These are phyloP conservation scores for Paramyrothecium sp. DNA, from an alignment of 2,329 filamentous ascomycete genomes.

Conservation along the genomic window DNA sequence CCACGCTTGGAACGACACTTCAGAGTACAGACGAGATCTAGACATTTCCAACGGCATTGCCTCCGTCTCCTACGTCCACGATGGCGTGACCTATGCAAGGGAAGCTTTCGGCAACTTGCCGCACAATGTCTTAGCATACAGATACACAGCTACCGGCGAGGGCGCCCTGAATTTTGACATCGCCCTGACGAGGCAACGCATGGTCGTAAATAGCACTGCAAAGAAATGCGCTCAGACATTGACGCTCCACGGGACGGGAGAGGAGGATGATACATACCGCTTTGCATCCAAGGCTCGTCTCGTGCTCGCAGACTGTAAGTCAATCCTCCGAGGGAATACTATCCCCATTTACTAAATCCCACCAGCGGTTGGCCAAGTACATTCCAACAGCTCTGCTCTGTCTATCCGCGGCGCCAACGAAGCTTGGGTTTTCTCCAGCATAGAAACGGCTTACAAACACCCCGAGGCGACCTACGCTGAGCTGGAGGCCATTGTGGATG, in stretches of 20 bases:
- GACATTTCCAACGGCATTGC: constrained; percentile 11
- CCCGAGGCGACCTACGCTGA: not conserved
- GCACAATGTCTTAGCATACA: constrained; percentile 16
- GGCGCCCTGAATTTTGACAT: constrained; percentile 4
- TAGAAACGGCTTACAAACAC: constrained; percentile 3
- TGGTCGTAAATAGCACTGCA: not conserved
- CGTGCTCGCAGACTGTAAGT: not conserved
- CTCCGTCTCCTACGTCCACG: constrained; percentile 9
- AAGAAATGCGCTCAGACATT: not conserved
- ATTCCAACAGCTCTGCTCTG: constrained; percentile 5
- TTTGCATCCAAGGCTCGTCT: constrained; percentile 1
- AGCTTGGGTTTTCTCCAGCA: constrained; percentile 11
- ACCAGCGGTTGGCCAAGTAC: not conserved
- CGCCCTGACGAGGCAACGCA: not conserved
- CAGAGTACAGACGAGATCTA: constrained; percentile 20
- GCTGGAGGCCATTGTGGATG: not conserved
- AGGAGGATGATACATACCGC: constrained; percentile 1
- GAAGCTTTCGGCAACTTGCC: constrained; percentile 21
- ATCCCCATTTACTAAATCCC: not conserved
- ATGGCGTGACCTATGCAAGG: constrained; percentile 15
- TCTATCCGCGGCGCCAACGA: constrained; percentile 9
- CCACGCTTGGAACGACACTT: constrained; percentile 23
- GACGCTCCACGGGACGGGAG: not conserved
- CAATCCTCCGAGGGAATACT: not conserved
- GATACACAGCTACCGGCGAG: constrained; percentile 12